phyloP scores from a whole-genome alignment of 2,329 filamentous ascomycete species.

The Chaetoscypha palmicola region DNA sequence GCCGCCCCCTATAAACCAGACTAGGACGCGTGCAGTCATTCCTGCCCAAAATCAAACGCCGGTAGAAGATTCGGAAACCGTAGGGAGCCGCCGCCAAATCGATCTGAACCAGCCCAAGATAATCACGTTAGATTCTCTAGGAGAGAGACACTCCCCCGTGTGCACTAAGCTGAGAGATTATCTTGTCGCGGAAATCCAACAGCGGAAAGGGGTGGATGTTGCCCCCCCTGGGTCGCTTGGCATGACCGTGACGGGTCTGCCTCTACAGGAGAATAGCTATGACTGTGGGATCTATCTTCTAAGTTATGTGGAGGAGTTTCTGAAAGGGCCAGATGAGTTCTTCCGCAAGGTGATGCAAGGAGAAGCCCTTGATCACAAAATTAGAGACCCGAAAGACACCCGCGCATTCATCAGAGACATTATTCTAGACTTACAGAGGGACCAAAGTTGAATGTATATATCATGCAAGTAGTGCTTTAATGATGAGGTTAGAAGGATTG shows the following conservation, averaged over 20 bases:
- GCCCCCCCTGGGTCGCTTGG: background rate
- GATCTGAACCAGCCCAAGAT: background rate
- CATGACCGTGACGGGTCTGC: background rate
- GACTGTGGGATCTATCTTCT: conserved; percentile 4
- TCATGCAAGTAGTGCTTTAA: too few species aligned
- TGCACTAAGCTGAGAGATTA: conserved; percentile 3
- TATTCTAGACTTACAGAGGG: background rate
- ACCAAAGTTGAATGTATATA: too few species aligned
- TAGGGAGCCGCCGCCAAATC: background rate
- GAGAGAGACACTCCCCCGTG: background rate
- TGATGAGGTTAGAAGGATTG: too few species aligned
- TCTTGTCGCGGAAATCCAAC: background rate
- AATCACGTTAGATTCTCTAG: conserved; percentile 2
- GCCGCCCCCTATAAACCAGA: background rate
- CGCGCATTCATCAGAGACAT: background rate
- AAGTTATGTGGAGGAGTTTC: conserved; percentile 4
- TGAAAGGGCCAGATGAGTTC: conserved; percentile 1
- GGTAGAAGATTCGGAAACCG: background rate
- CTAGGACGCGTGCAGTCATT: too few species aligned
- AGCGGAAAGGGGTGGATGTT: background rate
- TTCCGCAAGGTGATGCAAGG: background rate
- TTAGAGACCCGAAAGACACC: background rate
- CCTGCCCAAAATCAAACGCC: background rate
- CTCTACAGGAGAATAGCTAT: background rate
- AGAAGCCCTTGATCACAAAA: background rate